These are phyloP conservation scores for Arthromyces matolae DNA, from an alignment of 768 basidiomycete species.

Conservation along the genomic window DNA sequence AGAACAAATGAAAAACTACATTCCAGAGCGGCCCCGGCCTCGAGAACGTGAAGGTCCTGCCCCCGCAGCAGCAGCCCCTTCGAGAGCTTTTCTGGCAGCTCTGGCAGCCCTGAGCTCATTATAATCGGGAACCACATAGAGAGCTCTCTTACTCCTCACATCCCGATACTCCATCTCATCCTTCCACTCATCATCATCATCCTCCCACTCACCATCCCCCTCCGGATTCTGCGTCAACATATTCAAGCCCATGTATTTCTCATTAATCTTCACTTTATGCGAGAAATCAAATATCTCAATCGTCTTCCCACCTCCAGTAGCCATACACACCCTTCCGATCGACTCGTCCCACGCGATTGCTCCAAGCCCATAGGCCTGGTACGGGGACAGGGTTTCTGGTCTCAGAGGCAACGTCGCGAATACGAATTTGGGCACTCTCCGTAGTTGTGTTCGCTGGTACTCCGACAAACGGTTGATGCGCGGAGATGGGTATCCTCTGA, in stretches of 20 bases:
- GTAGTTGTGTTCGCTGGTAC: conserved; percentile 17
- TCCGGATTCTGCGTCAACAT: conserved; percentile 20
- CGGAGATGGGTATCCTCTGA: conserved; percentile 1
- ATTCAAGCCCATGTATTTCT: conserved; percentile 29
- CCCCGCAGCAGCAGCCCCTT: too few species aligned
- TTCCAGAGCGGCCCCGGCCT: too few species aligned
- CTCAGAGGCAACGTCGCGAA: conserved; percentile 12
- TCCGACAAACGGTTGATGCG: conserved; percentile 10
- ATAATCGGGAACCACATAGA: not conserved
- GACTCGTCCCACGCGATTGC: conserved; percentile 65
- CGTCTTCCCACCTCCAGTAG: conserved; percentile 33
- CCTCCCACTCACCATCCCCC: conserved; percentile 4
- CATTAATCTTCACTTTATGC: conserved; percentile 22
- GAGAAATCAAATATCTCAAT: conserved; percentile 52
- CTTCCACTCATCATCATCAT: not conserved
- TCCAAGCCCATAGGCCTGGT: conserved; percentile 31
- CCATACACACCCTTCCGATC: conserved; percentile 56
- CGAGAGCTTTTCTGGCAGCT: too few species aligned
- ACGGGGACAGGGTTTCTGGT: conserved; percentile 10
- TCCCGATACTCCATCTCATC: not conserved
- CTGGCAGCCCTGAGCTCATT: not conserved
- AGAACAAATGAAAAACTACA: too few species aligned
- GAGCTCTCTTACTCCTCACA: not conserved
- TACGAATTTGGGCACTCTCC: conserved; percentile 12
- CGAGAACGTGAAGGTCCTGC: too few species aligned